A percentile compares a stretch with the other conserved stretches of the same genome.
phyloP scores from a whole-genome alignment of 306 rosid species.

The Vachellia collinsii region DNA sequence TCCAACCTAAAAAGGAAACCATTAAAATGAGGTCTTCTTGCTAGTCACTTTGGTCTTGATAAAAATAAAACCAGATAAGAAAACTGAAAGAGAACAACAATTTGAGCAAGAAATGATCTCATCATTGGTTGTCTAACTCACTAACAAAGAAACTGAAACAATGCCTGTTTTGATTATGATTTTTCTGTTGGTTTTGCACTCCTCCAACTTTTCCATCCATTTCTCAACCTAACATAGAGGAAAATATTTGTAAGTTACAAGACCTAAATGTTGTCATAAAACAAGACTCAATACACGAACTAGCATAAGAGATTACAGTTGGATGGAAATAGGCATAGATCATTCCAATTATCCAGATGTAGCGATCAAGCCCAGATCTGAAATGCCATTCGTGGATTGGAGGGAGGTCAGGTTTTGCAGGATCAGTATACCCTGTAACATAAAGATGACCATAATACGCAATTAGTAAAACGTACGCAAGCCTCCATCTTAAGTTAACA shows the following conservation, averaged over 20 bases:
- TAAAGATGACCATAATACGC: slow-evolving; percentile 30
- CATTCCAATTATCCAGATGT: slow-evolving; percentile 96
- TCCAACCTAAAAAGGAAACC: slow-evolving; percentile 67
- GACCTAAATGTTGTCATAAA: slow-evolving; percentile 19
- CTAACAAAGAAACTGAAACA: slow-evolving; percentile 65
- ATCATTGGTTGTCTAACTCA: slow-evolving; percentile 53
- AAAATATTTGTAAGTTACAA: slow-evolving; percentile 36
- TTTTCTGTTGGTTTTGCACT: slow-evolving; percentile 77
- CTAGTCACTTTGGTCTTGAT: slow-evolving; percentile 14
- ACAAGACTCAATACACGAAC: slow-evolving; percentile 35
- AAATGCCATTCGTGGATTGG: slow-evolving; percentile 96
- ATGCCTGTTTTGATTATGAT: slow-evolving; percentile 78
- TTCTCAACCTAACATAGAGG: slow-evolving; percentile 73
- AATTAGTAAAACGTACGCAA: slow-evolving; percentile 21
- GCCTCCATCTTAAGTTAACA: slow-evolving; percentile 27
- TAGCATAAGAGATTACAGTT: slow-evolving; percentile 57
- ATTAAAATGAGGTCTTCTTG: slow-evolving; percentile 30
- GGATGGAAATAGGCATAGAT: slow-evolving; percentile 95
- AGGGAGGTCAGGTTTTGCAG: slow-evolving; percentile 88
- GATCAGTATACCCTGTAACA: slow-evolving; percentile 86
- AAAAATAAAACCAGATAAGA: slow-evolving; percentile 1
- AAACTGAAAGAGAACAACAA: slow-evolving; percentile 15
- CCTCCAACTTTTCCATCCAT: slow-evolving; percentile 98
- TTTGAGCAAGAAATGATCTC: slow-evolving; percentile 24
- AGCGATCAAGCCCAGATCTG: slow-evolving; percentile 99